These are phyloP conservation scores for Zea luxurians DNA, from an alignment of 176 grass and related monocot species.

Conservation along the genomic window DNA sequence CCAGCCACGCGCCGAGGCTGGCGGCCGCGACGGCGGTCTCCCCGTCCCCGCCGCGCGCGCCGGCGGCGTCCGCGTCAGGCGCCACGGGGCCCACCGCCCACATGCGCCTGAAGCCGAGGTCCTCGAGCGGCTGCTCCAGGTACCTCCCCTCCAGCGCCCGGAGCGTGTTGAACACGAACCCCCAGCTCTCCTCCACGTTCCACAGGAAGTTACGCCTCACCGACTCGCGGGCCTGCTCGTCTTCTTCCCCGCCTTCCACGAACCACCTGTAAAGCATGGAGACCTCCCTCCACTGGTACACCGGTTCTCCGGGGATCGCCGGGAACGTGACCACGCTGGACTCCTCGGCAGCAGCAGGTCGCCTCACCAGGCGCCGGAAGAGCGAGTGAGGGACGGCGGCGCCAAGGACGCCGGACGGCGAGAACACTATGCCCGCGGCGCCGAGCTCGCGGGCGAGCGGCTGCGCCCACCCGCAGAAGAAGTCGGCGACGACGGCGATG, in stretches of 20 bases:
- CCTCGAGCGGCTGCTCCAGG: conserved; percentile 44
- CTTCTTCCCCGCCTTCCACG: conserved; percentile 21
- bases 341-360: neutral
- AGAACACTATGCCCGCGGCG: conserved; percentile 53
- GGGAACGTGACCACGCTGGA: conserved; percentile 35
- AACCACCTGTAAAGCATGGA: conserved; percentile 44
- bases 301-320: conserved; percentile 32
- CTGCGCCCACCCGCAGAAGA: conserved; percentile 69
- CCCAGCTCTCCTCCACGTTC: conserved; percentile 44
- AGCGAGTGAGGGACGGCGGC: conserved; percentile 48
- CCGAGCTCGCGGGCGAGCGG: conserved; percentile 48
- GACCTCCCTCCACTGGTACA: conserved; percentile 51
- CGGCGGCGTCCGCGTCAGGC: conserved; percentile 10
- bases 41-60: conserved; percentile 19
- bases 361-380: conserved; percentile 28
- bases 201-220: conserved; percentile 52
- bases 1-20: conserved; percentile 51
- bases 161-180: conserved; percentile 55
- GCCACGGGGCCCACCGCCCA: conserved; percentile 63
- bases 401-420: conserved; percentile 48
- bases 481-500: conserved; percentile 53
- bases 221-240: conserved; percentile 30
- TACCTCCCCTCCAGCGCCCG: conserved; percentile 50
- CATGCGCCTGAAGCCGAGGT: conserved; percentile 41
- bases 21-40: neutral